Percentiles rank a stretch among this genome's conserved stretches.
Conservation (phyloP, 2,329 filamentous ascomycete genomes). For the Hawksworthiomyces lignivorus region DNA sequence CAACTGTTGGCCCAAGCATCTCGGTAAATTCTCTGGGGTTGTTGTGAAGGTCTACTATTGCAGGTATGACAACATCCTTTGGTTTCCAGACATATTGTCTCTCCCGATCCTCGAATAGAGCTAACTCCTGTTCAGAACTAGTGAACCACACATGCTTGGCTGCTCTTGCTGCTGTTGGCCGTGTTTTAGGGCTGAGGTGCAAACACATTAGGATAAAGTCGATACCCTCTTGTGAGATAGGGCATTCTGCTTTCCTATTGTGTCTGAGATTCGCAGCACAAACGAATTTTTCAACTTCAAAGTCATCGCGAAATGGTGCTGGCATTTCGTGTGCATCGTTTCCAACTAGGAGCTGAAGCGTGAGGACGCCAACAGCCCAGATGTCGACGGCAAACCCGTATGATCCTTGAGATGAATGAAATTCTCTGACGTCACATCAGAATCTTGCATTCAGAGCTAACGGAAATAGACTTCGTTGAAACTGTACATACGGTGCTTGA, state of each 20-base stretch:
- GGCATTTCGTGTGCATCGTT: slow-evolving; percentile 16
- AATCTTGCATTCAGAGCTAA: neutral
- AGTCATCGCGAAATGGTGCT: slow-evolving; percentile 10
- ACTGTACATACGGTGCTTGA: slow-evolving; percentile 40
- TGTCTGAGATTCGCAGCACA: slow-evolving; percentile 7
- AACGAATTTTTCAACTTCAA: slow-evolving; percentile 10
- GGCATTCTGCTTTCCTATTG: neutral
- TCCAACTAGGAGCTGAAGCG: slow-evolving; percentile 25
- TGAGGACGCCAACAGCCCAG: slow-evolving; percentile 44
- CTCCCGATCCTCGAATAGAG: slow-evolving; percentile 9
- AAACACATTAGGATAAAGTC: slow-evolving; percentile 15
- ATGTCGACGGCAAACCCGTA: slow-evolving; percentile 38
- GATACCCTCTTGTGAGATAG: slow-evolving; percentile 9
- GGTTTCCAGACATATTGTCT: slow-evolving; percentile 12
- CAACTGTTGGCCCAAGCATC: too few species aligned
- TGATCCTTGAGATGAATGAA: slow-evolving; percentile 18
- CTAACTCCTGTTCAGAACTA: neutral
- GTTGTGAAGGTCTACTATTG: slow-evolving; percentile 8
- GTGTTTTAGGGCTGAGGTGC: neutral
- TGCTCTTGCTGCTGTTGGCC: slow-evolving; percentile 9
- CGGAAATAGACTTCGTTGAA: neutral
- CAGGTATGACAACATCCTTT: slow-evolving; percentile 12
- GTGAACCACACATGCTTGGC: slow-evolving; percentile 12
- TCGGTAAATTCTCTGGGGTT: too few species aligned
- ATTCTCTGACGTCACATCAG: slow-evolving; percentile 29